Evolutionary conservation across 495 filamentous ascomycete species (phyloP).

Genomic region (Lindgomyces ingoldianus): DNA sequence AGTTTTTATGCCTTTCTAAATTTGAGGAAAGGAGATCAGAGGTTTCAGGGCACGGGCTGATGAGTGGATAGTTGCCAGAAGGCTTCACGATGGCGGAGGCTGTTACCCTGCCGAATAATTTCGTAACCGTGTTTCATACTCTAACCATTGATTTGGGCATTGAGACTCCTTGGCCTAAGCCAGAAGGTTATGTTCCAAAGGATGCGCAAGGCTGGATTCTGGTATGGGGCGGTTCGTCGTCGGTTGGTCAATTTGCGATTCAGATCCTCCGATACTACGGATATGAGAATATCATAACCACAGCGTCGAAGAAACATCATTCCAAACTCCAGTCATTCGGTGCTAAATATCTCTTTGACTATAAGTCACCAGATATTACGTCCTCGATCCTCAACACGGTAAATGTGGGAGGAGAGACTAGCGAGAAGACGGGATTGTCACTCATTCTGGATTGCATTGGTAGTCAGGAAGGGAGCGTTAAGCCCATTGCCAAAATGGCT

Average conservation of each 20-base stretch:
- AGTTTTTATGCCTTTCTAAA: slow-evolving; percentile 15
- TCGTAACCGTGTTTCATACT: slow-evolving; percentile 56
- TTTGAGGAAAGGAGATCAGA: too few species aligned
- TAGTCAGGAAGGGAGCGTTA: slow-evolving; percentile 46
- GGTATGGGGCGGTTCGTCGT: slow-evolving; percentile 57
- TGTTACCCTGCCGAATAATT: slow-evolving; percentile 53
- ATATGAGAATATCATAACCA: slow-evolving; percentile 52
- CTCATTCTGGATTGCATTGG: slow-evolving; percentile 59
- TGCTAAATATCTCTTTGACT: slow-evolving; percentile 53
- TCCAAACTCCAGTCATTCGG: slow-evolving; percentile 47
- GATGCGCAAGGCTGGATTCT: slow-evolving; percentile 46
- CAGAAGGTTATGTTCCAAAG: slow-evolving; percentile 39
- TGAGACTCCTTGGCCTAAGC: slow-evolving; percentile 51
- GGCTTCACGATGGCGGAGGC: slow-evolving; percentile 48
- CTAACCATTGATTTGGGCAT: slow-evolving; percentile 40
- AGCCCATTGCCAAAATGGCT: slow-evolving; percentile 49
- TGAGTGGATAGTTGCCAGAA: slow-evolving; percentile 41
- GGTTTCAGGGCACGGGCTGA: too few species aligned
- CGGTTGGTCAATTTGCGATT: slow-evolving; percentile 53
- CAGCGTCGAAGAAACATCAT: slow-evolving; percentile 51
- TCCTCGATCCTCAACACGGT: slow-evolving; percentile 38
- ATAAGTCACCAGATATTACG: slow-evolving; percentile 40
- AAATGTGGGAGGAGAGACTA: too few species aligned
- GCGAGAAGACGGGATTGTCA: not conserved
- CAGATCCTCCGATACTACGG: slow-evolving; percentile 55